phyloP scores from a whole-genome alignment of 1,284 basidiomycete genomes.

The Grifola frondosa region DNA sequence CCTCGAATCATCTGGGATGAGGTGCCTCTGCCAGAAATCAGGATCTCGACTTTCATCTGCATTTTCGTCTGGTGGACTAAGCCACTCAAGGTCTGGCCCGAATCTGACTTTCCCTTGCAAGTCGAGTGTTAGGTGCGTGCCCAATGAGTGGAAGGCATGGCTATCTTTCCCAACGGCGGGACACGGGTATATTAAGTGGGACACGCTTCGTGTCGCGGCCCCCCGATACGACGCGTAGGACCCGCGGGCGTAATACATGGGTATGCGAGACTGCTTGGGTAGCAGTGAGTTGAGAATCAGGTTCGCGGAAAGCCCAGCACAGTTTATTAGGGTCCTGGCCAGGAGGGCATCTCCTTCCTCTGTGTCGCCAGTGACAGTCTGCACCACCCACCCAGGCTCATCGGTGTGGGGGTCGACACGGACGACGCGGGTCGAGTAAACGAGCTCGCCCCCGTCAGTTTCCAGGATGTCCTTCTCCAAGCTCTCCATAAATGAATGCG shows the following conservation, averaged over 20 bases:
- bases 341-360: slow-evolving; percentile 70
- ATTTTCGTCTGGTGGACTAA: slow-evolving; percentile 53
- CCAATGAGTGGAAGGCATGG: slow-evolving; percentile 76
- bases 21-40: slow-evolving; percentile 77
- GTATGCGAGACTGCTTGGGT: slow-evolving; percentile 51
- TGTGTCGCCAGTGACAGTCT: slow-evolving; percentile 52
- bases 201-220: slow-evolving; percentile 64
- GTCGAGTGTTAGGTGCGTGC: slow-evolving; percentile 90
- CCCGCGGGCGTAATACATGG: slow-evolving; percentile 78
- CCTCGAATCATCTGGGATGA: slow-evolving; percentile 68
- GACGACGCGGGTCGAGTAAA: slow-evolving; percentile 84
- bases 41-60: slow-evolving; percentile 33
- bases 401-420: slow-evolving; percentile 49
- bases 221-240: slow-evolving; percentile 89
- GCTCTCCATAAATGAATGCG: slow-evolving; percentile 78
- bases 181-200: slow-evolving; percentile 86
- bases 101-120: slow-evolving; percentile 87
- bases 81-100: slow-evolving; percentile 92
- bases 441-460: slow-evolving; percentile 72
- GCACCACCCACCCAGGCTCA: slow-evolving; percentile 68
- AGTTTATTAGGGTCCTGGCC: slow-evolving; percentile 85
- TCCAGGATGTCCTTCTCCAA: slow-evolving; percentile 79
- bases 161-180: slow-evolving; percentile 57
- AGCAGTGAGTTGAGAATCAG: slow-evolving; percentile 74
- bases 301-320: slow-evolving; percentile 79